Evolutionary conservation across 768 basidiomycete species (phyloP), one percentile per base, ranked within the genome.

Genomic region (Leucocoprinus leucothites): DNA sequence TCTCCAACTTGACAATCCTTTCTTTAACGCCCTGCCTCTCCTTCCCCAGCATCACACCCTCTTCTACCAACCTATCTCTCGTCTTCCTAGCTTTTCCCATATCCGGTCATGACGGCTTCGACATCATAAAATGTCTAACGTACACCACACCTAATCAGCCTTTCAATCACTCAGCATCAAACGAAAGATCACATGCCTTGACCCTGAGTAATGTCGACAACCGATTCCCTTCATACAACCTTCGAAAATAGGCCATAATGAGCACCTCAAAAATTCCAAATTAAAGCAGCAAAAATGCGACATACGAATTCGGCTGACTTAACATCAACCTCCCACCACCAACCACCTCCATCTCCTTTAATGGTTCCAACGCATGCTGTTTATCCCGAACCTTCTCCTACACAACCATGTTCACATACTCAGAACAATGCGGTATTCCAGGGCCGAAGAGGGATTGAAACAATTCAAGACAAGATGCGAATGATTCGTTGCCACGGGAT

Each of bases 261-360:
- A n/a, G n/a, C n/a, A n/a, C n/a, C n/a, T n/a, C n/a, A n/a, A n/a
- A n/a, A 34, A 34, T 6, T 13, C 13, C 31, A 34, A 13, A 34
- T 6, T 6, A 34, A 34, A 34, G n/a, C n/a, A n/a, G n/a, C n/a
- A n/a, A n/a, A n/a, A 34, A 6, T 34, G 6, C 31, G 8, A 71
- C 76, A 48, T 57, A 80, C 76, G 81, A 82, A 31, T 64, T 67
- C 7, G 82, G 74, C 52, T 72, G 73, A 9, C 82, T 66, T 24
- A 84, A 67, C 82, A 84, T 84, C 82, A 82, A 11, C n/a, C n/a
- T n/a, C n/a, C n/a, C n/a, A n/a, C n/a, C n/a, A n/a, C 82, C 82
- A 13, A 81, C 59, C 5, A 61, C 64, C 61, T 85, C 82, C 6
- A 85, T 65, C 60, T 79, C 79, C 61, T 80, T 78, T 52, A 85